Conservation (phyloP, 495 filamentous ascomycete species). For the Penicillium tannophilum region DNA sequence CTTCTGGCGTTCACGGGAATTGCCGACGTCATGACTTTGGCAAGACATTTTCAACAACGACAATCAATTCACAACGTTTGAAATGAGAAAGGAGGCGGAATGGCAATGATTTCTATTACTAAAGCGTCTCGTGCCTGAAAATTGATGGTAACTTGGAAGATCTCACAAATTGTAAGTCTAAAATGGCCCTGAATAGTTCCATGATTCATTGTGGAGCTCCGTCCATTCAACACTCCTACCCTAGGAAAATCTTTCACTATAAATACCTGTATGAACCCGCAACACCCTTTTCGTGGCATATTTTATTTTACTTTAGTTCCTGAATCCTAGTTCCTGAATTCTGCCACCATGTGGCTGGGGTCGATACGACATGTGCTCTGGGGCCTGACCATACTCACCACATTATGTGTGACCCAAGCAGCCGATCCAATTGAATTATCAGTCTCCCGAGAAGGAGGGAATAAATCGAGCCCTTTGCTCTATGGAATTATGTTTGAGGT, state of each 20-base stretch:
- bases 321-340: neutral
- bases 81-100: too few relatives aligned
- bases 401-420: conserved; percentile 2
- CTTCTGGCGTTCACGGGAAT: neutral
- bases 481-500: conserved; percentile 66
- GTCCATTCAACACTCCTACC: neutral
- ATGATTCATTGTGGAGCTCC: neutral
- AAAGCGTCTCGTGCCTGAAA: neutral
- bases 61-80: neutral
- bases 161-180: neutral
- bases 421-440: conserved; percentile 17
- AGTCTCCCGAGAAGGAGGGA: conserved; percentile 50
- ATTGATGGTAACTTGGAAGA: neutral
- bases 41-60: neutral
- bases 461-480: conserved; percentile 54
- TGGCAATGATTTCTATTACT: neutral
- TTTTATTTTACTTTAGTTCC: neutral
- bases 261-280: neutral
- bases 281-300: neutral
- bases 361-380: neutral
- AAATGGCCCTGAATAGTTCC: neutral
- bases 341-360: neutral
- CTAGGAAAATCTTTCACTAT: neutral
- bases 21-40: neutral
- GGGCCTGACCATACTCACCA: conserved; percentile 1